phyloP scores from a whole-genome alignment of 1,284 basidiomycete species.

The Papiliotrema flavescens region DNA sequence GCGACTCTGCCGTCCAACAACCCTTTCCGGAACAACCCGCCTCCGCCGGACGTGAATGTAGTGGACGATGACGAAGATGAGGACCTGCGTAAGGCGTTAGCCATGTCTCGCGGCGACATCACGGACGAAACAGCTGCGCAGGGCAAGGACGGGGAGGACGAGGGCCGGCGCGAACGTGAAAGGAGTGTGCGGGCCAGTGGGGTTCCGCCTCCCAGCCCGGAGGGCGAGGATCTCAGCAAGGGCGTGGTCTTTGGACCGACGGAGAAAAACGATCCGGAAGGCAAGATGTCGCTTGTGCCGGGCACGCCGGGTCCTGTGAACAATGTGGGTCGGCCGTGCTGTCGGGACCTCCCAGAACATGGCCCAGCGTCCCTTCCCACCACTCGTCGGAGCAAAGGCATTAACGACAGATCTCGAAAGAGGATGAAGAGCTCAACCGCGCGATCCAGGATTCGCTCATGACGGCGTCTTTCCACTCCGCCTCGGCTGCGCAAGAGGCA shows the following conservation, averaged over 20 bases:
- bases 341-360: no score
- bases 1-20: conserved; percentile 22
- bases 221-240: conserved; percentile 6
- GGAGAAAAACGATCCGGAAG: conserved; percentile 31
- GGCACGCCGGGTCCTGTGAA: not conserved
- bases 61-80: conserved; percentile 22
- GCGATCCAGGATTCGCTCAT: conserved; percentile 45
- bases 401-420: not conserved
- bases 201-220: conserved; percentile 39
- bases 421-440: conserved; percentile 37
- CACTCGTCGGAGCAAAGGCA: not conserved
- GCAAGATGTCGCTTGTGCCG: conserved; percentile 27
- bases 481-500: conserved; percentile 13
- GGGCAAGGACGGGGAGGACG: not conserved
- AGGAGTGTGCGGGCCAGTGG: conserved; percentile 35
- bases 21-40: conserved; percentile 18
- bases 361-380: not conserved
- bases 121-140: not conserved
- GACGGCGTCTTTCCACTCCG: conserved; percentile 43
- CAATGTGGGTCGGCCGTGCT: not conserved
- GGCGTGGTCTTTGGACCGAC: conserved; percentile 36
- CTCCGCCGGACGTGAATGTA: conserved; percentile 13
- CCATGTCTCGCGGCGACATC: conserved; percentile 11
- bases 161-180: conserved; percentile 20
- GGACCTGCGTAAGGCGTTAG: conserved; percentile 19